Evolutionary conservation across 2,329 filamentous ascomycete genomes (phyloP), one percentile per base, ranked within the genome.

Genomic region (Alternaria gaisen): DNA sequence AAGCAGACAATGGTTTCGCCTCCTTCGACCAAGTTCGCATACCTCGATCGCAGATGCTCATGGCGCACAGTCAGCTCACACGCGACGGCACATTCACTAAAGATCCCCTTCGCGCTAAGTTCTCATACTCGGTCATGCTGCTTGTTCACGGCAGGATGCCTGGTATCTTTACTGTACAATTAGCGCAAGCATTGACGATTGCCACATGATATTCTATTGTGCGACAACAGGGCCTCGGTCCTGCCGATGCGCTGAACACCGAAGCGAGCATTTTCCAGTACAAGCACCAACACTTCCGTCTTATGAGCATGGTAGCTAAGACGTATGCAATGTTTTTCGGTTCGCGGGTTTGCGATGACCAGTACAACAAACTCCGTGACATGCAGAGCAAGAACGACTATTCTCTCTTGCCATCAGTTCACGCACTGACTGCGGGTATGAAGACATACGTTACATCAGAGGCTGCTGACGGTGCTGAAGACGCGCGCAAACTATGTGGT

Each of bases 1-100:
- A 77, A 1, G 82, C 83, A 77, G 81, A 83, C 56, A 84, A 84
- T 59, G 83, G 81, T 0, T 84, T 84, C 66, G 81, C 83, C 74
- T 77, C 83, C 1, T 84, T 85, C 71, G 68, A 83, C 50, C 68
- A 82, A 22, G 78, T 80, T 57, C 72, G 78, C 32, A 69, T 84
- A 11, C 80, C 83, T 7, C 82, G 83, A 65, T 78, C 77, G 9
- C 80, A 82, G 5, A 80, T 84, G 73, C 74, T 85, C 6, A 80
- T 80, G n/a, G 77, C 79, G 10, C 83, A 84, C 63, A 81, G 81
- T 0, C 72, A 76, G 11, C 76, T 84, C 24, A 77, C 83, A 57
- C 75, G 78, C 5, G 73, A 81, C 16, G 80, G 82, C 20, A 69
- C 60, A 4, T 84, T 83, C 65, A 78, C 76, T 28, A 80, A 80